Conservation (phyloP, 2,329 filamentous ascomycete species). For the Xylaria multiplex region DNA sequence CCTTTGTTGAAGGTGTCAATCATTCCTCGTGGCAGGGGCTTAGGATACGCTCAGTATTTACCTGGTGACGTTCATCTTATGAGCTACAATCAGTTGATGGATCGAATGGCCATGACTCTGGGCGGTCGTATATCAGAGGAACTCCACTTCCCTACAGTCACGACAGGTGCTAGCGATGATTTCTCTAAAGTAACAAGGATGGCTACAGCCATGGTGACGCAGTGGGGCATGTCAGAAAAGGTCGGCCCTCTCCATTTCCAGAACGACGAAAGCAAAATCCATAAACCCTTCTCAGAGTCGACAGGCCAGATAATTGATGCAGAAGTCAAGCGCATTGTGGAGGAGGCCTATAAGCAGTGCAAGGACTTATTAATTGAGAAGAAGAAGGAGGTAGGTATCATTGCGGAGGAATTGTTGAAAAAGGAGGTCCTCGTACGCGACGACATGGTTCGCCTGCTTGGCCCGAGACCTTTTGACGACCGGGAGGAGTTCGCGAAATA, state of each 20-base stretch:
- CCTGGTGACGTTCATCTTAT: constrained; percentile 94
- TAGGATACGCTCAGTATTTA: constrained; percentile 98
- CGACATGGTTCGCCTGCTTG: constrained; percentile 89
- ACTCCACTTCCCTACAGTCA: constrained; percentile 95
- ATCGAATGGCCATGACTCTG: constrained; percentile 99
- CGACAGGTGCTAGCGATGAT: constrained; percentile 92
- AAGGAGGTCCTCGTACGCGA: constrained; percentile 94
- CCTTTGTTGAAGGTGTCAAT: constrained; percentile 98
- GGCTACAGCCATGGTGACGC: constrained; percentile 98
- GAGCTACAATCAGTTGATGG: constrained; percentile 95
- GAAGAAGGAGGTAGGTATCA: constrained; percentile 86
- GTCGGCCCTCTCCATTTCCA: constrained; percentile 94
- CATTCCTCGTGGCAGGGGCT: constrained; percentile 91
- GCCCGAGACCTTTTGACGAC: constrained; percentile 85
- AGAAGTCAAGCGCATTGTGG: constrained; percentile 91
- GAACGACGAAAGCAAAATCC: constrained; percentile 80
- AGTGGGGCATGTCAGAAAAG: constrained; percentile 97
- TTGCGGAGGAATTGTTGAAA: constrained; percentile 89
- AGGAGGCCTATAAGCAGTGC: constrained; percentile 92
- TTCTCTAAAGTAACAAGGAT: constrained; percentile 98
- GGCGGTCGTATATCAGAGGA: constrained; percentile 96
- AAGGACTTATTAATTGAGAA: constrained; percentile 82
- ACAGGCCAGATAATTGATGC: constrained; percentile 92
- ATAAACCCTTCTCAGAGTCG: constrained; percentile 95
- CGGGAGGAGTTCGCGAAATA: constrained; percentile 93